Base-by-base conservation (phyloP, 1,139 yeast species). In the Geotrichum restrictum region DNA sequence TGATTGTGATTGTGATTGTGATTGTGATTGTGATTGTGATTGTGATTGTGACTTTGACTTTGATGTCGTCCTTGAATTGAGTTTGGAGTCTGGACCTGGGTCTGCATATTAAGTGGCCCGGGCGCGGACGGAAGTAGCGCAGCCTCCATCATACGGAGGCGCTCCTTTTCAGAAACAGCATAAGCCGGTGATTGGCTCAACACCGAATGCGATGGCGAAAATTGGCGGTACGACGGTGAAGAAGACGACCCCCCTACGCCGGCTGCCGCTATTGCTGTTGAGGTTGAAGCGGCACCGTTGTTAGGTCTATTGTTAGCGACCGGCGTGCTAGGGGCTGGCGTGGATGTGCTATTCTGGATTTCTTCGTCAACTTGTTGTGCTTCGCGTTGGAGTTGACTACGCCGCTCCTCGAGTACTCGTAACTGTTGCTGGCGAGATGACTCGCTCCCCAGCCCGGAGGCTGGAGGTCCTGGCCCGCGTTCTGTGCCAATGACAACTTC, bases 401-500 rank as follows among this genome's bases (percentile, higher is more conserved):
- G 37, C 14, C 10, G 44, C 16, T 19, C 38, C 7, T 24, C 34
- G 14, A 14, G 18, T 2, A 18, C 33, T 6, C 19, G 34, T 13
- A 14, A 11, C 14, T 38, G 45, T 2, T 31, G 36, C 24, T 48
- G 46, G 14, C 14, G 51, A 29, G 10, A 2, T 13, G 46, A 32
- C 53, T 31, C 52, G 54, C 29, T 24, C 29, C 29, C 5, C 29
- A 8, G 29, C 50, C 24, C 51, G 51, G 53, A 51, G 36, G 56
- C 56, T 52, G 55, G 58, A 58, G 48, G 56, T 65, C 58, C 73
- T 16, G 52, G 24, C 18, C 54, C 76, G 58, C 89, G 71, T 61
- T 78, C 82, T 0, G 95, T 88, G 4, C 97, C 97, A 34, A 88
- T 77, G 16, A 87, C 75, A 1, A 88, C 78, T 67, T 87, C 96